Percentiles rank a stretch among this genome's conserved stretches.
Evolutionary conservation across 108 stramenopile species (phyloP).

Genomic region (Nitzschia palea): DNA sequence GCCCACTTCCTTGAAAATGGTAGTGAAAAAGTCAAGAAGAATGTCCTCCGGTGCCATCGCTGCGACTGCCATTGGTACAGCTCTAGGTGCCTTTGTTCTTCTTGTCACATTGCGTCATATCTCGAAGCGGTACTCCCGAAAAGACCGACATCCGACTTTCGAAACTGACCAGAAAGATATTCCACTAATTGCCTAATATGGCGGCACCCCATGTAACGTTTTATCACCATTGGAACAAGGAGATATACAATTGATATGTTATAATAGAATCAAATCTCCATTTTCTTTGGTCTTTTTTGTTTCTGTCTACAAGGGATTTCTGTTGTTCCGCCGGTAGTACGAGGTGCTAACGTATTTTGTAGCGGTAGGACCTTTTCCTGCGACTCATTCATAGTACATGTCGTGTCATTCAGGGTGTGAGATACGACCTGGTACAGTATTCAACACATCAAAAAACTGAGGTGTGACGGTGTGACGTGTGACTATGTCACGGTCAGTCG

Average conservation of each 20-base stretch:
- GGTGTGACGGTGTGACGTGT: too few relatives aligned
- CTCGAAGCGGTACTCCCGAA: background rate
- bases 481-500: too few relatives aligned
- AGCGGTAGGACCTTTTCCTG: too few relatives aligned
- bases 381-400: too few relatives aligned
- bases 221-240: background rate
- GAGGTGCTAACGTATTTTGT: too few relatives aligned
- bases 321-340: too few relatives aligned
- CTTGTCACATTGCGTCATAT: background rate
- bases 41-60: background rate
- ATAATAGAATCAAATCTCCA: background rate
- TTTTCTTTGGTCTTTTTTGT: too few relatives aligned
- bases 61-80: background rate
- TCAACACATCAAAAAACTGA: too few relatives aligned
- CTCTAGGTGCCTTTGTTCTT: background rate
- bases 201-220: background rate
- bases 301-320: too few relatives aligned
- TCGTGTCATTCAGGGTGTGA: too few relatives aligned
- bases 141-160: background rate
- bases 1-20: background rate
- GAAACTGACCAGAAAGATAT: background rate
- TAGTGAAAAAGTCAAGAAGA: background rate
- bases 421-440: too few relatives aligned
- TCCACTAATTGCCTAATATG: background rate
- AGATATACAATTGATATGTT: background rate